phyloP scores from a whole-genome alignment of 1,284 basidiomycete genomes.

The Ceratobasidium sp. region DNA sequence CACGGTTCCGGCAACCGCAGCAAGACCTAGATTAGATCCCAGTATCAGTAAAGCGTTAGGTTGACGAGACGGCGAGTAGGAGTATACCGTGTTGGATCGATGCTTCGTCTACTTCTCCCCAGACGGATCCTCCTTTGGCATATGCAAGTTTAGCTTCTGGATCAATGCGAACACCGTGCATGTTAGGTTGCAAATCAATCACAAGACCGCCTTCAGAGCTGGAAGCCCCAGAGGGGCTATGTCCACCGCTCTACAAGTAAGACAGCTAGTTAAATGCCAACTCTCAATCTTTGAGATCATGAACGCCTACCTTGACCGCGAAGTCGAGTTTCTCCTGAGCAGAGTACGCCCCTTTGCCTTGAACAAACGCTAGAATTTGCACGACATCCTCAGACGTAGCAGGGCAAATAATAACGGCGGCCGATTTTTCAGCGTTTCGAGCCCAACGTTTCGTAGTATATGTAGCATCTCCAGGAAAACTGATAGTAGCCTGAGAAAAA shows the following conservation, averaged over 20 bases:
- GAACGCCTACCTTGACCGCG: conserved; percentile 41
- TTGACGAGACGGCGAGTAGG: background rate
- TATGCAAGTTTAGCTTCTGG: conserved; percentile 37
- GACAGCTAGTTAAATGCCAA: background rate
- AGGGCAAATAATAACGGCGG: conserved; percentile 9
- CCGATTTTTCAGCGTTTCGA: conserved; percentile 21
- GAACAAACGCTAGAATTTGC: conserved; percentile 25
- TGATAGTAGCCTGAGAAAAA: background rate
- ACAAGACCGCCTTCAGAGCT: conserved; percentile 45
- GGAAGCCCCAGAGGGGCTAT: conserved; percentile 41
- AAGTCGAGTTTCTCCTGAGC: conserved; percentile 20
- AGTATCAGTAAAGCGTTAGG: background rate
- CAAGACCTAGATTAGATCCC: background rate
- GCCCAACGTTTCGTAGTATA: conserved; percentile 46
- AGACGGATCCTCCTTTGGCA: conserved; percentile 40
- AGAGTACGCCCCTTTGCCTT: conserved; percentile 21
- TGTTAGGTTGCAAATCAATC: conserved; percentile 45
- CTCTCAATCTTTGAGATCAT: background rate
- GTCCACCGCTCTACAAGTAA: conserved; percentile 42
- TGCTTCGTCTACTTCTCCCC: conserved; percentile 40
- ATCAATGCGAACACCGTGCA: conserved; percentile 45
- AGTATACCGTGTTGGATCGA: conserved; percentile 43
- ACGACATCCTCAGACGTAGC: conserved; percentile 40
- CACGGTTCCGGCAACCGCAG: conserved; percentile 15
- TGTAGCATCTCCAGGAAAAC: conserved; percentile 32